Base-by-base conservation (phyloP, 1,139 yeast species). In the Hemisphaericaspora lyxosophila region DNA sequence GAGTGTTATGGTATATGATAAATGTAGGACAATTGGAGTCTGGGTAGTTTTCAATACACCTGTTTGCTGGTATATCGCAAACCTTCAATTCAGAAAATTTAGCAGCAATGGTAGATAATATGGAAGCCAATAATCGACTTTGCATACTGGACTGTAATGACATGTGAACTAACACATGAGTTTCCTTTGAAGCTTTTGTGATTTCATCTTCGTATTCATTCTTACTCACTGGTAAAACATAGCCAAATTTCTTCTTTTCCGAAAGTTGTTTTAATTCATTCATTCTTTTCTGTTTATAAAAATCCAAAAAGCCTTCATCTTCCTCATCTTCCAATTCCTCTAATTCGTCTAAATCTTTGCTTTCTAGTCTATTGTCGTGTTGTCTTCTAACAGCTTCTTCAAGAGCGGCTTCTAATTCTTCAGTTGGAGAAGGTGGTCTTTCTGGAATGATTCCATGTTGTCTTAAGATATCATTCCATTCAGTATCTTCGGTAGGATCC, bases 381-480 rank as follows among this genome's bases (percentile, higher is more conserved):
- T 88, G 96, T 43, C 68, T 75, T 39, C 71, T 73, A 12, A 89
- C 72, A 0, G 96, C 96, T 42, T 86, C 95, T 29, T 85, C 92
- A 32, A 90, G 62, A 2, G 95, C 95, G 49, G 83, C 90, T 55
- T 92, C 97, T 35, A 92, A 60, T 59, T 88, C 85, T 31, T 77
- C 87, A 0, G 95, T 78, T 11, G 96, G 96, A 19, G 95, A 87
- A 16, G 94, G 92, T 23, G 95, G 89, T 51, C 83, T 81, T 56
- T 87, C 90, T 0, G 98, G 98, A 38, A 92, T 88, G 45, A 92
- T 80, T 9, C 97, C 97, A 47, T 90, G 88, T 5, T 79, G 76
- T 47, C 99, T 71, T 34, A 92, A 72, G 47, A 92, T 89, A 62
- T 92, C 99, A 58, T 92, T 92, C 98, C 99, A 92, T 60, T 92